Evolutionary conservation across 345 rosid genomes (phyloP), one percentile per base, ranked within the genome.

Genomic region (Melaleuca alternifolia): DNA sequence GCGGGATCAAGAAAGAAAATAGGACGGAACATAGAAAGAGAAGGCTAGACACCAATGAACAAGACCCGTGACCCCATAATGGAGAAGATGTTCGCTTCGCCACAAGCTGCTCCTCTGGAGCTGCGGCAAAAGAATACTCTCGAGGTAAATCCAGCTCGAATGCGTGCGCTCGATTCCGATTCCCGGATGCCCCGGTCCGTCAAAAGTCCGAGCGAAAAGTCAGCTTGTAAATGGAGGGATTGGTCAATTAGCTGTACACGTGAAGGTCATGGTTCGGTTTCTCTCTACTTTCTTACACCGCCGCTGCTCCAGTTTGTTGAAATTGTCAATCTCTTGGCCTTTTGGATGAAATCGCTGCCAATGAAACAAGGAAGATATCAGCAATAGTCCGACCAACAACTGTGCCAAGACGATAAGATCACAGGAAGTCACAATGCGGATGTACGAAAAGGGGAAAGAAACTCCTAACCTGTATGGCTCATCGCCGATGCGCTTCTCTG

Each of bases 321-420:
- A 87, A 94, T 91, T 44, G 95, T 93, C 92, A 94, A 82, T 86
- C 95, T 90, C 82, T 91, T 92, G 24, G 97, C 94, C 26, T 87
- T 89, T 87, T 87, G 92, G 84, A 56, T 84, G 71, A 94, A 93
- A 24, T 91, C 90, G 50, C 97, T 94, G 93, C 92, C 30, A 83
- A 86, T 6, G 75, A 59, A 83, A 37, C 87, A 52, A 83, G 83
- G 62, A 61, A 23, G 59, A 85, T 41, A 10, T 62, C 33, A 37
- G 13, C 50, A 57, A n/a, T 52, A 13, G 50, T 56, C 57, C 62
- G 41, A 53, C 3, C 20, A 71, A 61, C 33, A 14, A 15, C 52
- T 51, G 46, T 44, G 33, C 41, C 57, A 8, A 50, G 14, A 52
- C 48, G 14, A 65, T 50, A 28, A 5, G 84, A 65, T 79, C 41